These are phyloP conservation scores for Leucocoprinus birnbaumii DNA, from an alignment of 768 basidiomycete genomes.

Conservation along the genomic window DNA sequence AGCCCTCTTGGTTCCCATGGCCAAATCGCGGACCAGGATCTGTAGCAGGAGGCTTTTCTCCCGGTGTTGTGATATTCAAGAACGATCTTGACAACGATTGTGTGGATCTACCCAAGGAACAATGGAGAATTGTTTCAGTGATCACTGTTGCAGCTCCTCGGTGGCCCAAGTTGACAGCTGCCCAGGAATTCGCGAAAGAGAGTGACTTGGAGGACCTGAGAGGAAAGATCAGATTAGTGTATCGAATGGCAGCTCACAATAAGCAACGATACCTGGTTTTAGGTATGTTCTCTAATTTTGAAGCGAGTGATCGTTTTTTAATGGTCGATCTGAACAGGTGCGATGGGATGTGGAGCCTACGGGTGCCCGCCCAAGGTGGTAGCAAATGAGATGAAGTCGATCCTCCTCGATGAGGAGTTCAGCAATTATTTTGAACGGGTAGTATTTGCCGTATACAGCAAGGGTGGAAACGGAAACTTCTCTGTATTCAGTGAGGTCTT, in stretches of 20 bases:
- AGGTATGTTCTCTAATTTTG: slow-evolving; percentile 22
- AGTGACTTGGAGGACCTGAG: slow-evolving; percentile 32
- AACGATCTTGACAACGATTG: slow-evolving; percentile 42
- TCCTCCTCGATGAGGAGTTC: slow-evolving; percentile 39
- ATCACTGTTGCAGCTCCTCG: slow-evolving; percentile 45
- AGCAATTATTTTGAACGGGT: slow-evolving; percentile 37
- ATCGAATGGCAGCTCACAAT: slow-evolving; percentile 39
- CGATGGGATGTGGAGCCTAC: slow-evolving; percentile 45
- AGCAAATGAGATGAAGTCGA: slow-evolving; percentile 37
- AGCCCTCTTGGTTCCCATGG: slow-evolving; percentile 42
- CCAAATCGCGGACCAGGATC: slow-evolving; percentile 40
- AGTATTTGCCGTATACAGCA: slow-evolving; percentile 40
- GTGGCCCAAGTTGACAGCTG: slow-evolving; percentile 23
- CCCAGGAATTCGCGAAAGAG: slow-evolving; percentile 18
- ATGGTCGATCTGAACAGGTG: slow-evolving; percentile 22
- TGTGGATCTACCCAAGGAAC: slow-evolving; percentile 25
- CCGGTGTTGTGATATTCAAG: slow-evolving; percentile 45
- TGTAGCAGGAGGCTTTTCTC: slow-evolving; percentile 38
- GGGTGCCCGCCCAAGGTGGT: slow-evolving; percentile 36
- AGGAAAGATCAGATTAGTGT: slow-evolving; percentile 39
- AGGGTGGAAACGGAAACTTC: slow-evolving; percentile 29
- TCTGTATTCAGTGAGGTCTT: slow-evolving; percentile 34
- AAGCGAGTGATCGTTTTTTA: too few relatives aligned
- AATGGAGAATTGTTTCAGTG: slow-evolving; percentile 38
- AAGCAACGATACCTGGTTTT: slow-evolving; percentile 33